Conservation (phyloP, 768 basidiomycete species). For the Crepidotus variabilis region DNA sequence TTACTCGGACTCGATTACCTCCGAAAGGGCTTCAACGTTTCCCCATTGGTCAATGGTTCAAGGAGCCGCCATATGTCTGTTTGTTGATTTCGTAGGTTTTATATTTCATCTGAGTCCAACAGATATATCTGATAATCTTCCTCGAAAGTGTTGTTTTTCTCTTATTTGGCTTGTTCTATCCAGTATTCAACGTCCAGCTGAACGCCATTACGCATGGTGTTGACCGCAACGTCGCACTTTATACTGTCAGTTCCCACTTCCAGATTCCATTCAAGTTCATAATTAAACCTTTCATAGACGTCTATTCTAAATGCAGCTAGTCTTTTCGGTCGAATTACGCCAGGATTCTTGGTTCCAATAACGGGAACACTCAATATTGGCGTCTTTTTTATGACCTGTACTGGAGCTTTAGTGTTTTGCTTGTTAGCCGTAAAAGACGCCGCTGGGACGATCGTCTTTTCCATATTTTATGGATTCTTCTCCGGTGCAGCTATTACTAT, state of each 20-base stretch:
- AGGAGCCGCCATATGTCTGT: slow-evolving; percentile 25
- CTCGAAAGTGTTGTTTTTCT: slow-evolving; percentile 23
- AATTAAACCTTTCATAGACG: slow-evolving; percentile 35
- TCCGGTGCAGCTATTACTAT: slow-evolving; percentile 38
- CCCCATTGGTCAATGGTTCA: slow-evolving; percentile 24
- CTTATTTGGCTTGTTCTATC: slow-evolving; percentile 37
- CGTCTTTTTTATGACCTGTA: slow-evolving; percentile 27
- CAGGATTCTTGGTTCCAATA: slow-evolving; percentile 35
- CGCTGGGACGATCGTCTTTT: slow-evolving; percentile 33
- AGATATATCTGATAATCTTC: background rate
- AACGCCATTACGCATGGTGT: slow-evolving; percentile 42
- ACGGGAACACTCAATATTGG: slow-evolving; percentile 43
- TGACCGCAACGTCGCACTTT: slow-evolving; percentile 40
- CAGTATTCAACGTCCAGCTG: slow-evolving; percentile 50
- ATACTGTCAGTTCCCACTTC: slow-evolving; percentile 33
- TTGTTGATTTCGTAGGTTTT: background rate
- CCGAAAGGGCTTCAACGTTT: slow-evolving; percentile 21
- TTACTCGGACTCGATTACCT: slow-evolving; percentile 33
- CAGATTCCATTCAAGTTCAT: background rate
- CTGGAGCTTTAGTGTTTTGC: slow-evolving; percentile 33
- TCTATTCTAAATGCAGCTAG: slow-evolving; percentile 51
- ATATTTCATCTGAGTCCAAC: background rate
- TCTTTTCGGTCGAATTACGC: slow-evolving; percentile 46
- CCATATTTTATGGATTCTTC: no score
- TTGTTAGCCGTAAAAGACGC: slow-evolving; percentile 34